phyloP scores from a whole-genome alignment of 2,329 filamentous ascomycete genomes.

The Lecanicillium sp. region DNA sequence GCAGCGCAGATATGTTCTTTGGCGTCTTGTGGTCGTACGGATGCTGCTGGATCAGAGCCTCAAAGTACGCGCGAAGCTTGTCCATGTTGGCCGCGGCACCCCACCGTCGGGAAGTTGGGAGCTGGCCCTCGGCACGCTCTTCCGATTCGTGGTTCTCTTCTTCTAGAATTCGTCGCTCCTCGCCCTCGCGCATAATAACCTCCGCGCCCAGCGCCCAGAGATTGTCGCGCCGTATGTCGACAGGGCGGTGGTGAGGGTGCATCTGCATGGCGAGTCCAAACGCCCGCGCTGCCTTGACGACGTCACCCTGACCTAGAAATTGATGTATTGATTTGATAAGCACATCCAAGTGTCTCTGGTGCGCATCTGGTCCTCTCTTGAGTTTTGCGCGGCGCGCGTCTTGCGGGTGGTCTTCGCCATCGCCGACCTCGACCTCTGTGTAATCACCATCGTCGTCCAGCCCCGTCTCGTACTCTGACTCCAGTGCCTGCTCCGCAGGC shows the following conservation, averaged over 20 bases:
- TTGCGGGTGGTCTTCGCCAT: conserved; percentile 49
- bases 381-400: conserved; percentile 14
- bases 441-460: conserved; percentile 44
- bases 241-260: conserved; percentile 28
- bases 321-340: conserved; percentile 66
- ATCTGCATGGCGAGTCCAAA: conserved; percentile 68
- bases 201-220: conserved; percentile 84
- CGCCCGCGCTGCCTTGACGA: conserved; percentile 63
- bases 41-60: conserved; percentile 70
- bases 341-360: conserved; percentile 52
- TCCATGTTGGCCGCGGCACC: conserved; percentile 40
- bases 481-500: not conserved
- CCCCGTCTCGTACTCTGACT: conserved; percentile 2
- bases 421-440: conserved; percentile 58
- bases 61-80: conserved; percentile 58
- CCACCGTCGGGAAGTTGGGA: conserved; percentile 28
- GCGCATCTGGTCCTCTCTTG: conserved; percentile 10
- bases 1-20: conserved; percentile 55
- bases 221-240: conserved; percentile 64
- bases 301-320: conserved; percentile 65
- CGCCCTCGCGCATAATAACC: conserved; percentile 62
- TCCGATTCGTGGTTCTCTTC: not conserved
- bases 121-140: not conserved
- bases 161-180: conserved; percentile 27
- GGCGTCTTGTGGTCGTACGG: conserved; percentile 60